Percentiles rank a stretch among this genome's conserved stretches.
These are phyloP conservation scores for Dryadomyces quercivorus DNA, from an alignment of 2,329 filamentous ascomycete species.

Conservation along the genomic window DNA sequence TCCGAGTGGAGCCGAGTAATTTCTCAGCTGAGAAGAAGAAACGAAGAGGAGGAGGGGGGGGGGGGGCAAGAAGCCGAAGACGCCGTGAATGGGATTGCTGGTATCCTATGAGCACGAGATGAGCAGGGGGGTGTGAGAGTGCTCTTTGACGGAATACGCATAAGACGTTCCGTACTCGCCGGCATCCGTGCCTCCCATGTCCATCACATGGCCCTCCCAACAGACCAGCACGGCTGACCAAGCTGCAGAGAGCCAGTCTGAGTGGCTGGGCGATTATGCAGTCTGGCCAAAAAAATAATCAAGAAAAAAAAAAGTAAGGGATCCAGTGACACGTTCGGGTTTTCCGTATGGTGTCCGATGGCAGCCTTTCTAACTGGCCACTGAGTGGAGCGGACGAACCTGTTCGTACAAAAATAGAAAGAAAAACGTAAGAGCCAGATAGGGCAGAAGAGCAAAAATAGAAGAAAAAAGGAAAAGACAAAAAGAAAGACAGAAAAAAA, in stretches of 20 bases:
- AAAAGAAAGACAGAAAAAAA: neutral
- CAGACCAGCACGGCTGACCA: neutral
- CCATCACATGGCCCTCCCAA: neutral
- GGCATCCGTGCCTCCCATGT: too few relatives aligned
- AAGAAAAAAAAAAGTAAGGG: neutral
- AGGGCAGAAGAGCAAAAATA: conserved; percentile 1
- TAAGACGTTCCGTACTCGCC: too few relatives aligned
- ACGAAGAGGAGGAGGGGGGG: neutral
- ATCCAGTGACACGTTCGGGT: neutral
- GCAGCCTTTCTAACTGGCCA: neutral
- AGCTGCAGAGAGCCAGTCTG: neutral
- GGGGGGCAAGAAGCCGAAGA: too few relatives aligned
- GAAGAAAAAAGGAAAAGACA: neutral
- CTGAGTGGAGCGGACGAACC: neutral
- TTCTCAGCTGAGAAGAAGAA: neutral
- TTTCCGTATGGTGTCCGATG: neutral
- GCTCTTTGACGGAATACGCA: too few relatives aligned
- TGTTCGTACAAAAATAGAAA: conserved; percentile 1
- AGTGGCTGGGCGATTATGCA: neutral
- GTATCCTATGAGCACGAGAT: too few relatives aligned
- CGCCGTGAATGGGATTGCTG: too few relatives aligned
- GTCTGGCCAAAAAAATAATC: neutral
- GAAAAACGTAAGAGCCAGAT: conserved; percentile 2
- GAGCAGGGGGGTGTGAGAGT: too few relatives aligned
- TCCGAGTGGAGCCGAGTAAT: neutral